Conservation (phyloP, 257 asterid species). For the Solanum clarkiae region DNA sequence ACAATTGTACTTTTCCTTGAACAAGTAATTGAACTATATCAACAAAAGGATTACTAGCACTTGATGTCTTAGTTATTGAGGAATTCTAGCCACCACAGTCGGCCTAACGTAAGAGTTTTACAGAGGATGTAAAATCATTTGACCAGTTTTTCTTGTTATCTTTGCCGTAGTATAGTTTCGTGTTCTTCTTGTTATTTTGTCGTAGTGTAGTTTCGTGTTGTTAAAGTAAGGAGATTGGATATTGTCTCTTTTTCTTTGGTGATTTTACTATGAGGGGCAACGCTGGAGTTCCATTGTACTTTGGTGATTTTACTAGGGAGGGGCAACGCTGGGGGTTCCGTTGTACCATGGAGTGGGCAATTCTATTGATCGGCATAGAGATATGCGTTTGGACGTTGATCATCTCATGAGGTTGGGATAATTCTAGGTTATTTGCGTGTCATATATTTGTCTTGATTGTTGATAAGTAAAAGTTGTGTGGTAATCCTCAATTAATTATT, state of each 20-base stretch:
- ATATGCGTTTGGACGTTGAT: not conserved
- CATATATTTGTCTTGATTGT: not conserved
- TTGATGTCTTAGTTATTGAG: too few relatives aligned
- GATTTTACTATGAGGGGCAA: slow-evolving; percentile 36
- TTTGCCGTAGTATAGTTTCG: not conserved
- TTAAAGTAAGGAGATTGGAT: not conserved
- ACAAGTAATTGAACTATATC: not conserved
- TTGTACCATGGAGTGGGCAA: slow-evolving; percentile 40
- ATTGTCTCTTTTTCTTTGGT: not conserved
- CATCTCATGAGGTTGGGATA: not conserved
- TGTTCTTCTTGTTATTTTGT: not conserved
- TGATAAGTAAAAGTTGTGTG: too few relatives aligned
- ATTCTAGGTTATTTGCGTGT: too few relatives aligned
- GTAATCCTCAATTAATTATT: not conserved
- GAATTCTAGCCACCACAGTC: slow-evolving; percentile 21
- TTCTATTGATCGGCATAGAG: slow-evolving; percentile 49
- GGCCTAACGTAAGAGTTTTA: slow-evolving; percentile 60
- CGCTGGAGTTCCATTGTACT: slow-evolving; percentile 35
- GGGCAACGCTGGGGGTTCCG: too few relatives aligned
- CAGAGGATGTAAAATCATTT: slow-evolving; percentile 49
- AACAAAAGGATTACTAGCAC: too few relatives aligned
- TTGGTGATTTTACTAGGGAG: too few relatives aligned
- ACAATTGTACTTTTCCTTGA: not conserved
- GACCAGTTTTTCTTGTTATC: not conserved
- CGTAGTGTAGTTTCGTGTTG: not conserved